phyloP scores from a whole-genome alignment of 1,284 basidiomycete species.

The Fomitopsis pinicola region DNA sequence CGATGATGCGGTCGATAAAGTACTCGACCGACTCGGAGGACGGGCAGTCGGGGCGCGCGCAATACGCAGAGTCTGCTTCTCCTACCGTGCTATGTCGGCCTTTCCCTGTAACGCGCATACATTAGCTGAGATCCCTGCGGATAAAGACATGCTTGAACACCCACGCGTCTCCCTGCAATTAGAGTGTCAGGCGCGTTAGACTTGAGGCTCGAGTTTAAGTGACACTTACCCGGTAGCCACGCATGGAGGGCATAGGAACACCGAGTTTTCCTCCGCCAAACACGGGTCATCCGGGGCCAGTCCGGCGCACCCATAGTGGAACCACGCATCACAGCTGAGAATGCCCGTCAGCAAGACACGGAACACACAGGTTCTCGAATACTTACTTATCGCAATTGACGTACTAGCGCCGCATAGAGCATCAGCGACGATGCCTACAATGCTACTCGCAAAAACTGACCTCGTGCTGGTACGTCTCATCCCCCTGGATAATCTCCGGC shows the following conservation, averaged over 20 bases:
- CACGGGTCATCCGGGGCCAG: slow-evolving; percentile 23
- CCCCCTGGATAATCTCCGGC: slow-evolving; percentile 8
- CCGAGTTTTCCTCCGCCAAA: slow-evolving; percentile 11
- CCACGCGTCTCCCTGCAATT: background rate
- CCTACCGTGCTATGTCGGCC: slow-evolving; percentile 1
- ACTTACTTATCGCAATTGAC: slow-evolving; percentile 15
- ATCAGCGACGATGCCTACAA: background rate
- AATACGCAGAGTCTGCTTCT: background rate
- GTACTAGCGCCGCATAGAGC: slow-evolving; percentile 2
- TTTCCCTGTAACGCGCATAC: background rate
- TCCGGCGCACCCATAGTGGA: slow-evolving; percentile 31
- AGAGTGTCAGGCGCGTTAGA: background rate
- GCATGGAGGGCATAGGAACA: slow-evolving; percentile 28
- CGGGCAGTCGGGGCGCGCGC: slow-evolving; percentile 9
- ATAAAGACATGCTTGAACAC: background rate
- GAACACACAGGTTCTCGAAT: background rate
- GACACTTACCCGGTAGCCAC: slow-evolving; percentile 8
- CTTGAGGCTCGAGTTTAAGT: background rate
- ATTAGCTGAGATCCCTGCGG: background rate
- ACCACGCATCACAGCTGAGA: slow-evolving; percentile 32
- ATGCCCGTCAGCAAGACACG: background rate
- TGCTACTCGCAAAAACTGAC: slow-evolving; percentile 2
- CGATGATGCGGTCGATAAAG: slow-evolving; percentile 30
- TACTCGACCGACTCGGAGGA: slow-evolving; percentile 15
- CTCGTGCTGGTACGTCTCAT: slow-evolving; percentile 8